phyloP scores from a whole-genome alignment of 73 alveolate species.

The Effrenium voratum region DNA sequence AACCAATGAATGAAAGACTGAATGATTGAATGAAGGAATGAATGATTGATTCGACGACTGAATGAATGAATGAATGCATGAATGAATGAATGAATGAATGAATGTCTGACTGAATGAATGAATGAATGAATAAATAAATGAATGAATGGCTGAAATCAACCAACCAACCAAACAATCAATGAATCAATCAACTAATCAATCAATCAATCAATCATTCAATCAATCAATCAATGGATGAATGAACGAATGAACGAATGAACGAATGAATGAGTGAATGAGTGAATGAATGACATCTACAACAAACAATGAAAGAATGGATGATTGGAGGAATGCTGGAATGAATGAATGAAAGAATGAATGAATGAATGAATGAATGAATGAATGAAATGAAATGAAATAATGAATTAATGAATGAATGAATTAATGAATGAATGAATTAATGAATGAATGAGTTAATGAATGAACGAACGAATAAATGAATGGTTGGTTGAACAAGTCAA shows the following conservation, averaged over 20 bases:
- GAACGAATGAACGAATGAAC: neutral
- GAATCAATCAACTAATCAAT: neutral
- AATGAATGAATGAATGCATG: neutral
- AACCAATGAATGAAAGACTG: neutral
- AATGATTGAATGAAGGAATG: slow-evolving; percentile 58
- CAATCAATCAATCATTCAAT: neutral
- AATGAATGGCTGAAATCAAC: neutral
- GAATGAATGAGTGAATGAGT: neutral
- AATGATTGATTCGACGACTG: slow-evolving; percentile 35
- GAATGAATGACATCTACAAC: neutral
- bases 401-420: slow-evolving; percentile 62
- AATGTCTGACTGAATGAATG: neutral
- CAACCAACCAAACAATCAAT: neutral
- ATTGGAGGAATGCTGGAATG: neutral
- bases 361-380: slow-evolving; percentile 2
- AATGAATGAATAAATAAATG: neutral
- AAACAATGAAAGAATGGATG: neutral
- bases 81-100: neutral
- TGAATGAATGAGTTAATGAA: neutral
- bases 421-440: slow-evolving; percentile 36
- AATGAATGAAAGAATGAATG: neutral
- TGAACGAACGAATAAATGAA: neutral
- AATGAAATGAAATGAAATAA: slow-evolving; percentile 4
- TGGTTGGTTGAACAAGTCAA: neutral
- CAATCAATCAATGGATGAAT: neutral